Percentiles rank a stretch among this genome's conserved stretches.
phyloP scores from a whole-genome alignment of 108 stramenopile species.

The Conticribra guillardii region DNA sequence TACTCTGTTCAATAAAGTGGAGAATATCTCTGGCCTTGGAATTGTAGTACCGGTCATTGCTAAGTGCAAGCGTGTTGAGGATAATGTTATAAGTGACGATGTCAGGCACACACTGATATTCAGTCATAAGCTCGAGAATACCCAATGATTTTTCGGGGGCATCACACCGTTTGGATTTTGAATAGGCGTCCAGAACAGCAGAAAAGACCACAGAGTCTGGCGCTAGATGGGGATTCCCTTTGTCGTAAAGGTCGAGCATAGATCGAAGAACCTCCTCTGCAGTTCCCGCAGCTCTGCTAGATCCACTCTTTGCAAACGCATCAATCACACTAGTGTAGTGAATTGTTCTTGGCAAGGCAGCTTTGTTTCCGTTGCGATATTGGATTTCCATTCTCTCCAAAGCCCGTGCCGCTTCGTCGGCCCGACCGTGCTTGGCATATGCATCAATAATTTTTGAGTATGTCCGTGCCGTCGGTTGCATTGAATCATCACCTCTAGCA shows the following conservation, averaged over 20 bases:
- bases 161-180: constrained; percentile 2
- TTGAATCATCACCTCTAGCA: neutral
- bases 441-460: constrained; percentile 2
- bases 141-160: neutral
- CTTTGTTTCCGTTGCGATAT: neutral
- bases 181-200: constrained; percentile 1
- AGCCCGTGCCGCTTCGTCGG: neutral
- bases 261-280: constrained; percentile 8
- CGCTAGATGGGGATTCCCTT: constrained; percentile 10
- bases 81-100: constrained; percentile 2
- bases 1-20: neutral
- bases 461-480: constrained; percentile 2
- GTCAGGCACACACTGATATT: neutral
- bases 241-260: constrained; percentile 26
- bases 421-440: constrained; percentile 1
- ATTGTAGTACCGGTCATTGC: neutral
- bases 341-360: neutral
- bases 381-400: constrained; percentile 3
- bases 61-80: neutral
- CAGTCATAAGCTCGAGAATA: neutral
- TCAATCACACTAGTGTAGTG: constrained; percentile 37
- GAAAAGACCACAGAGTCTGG: constrained; percentile 11
- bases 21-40: neutral
- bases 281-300: constrained; percentile 6
- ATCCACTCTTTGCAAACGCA: constrained; percentile 36